Percentiles rank a stretch among this genome's conserved stretches.
These are phyloP conservation scores for Cytospora schulzeri DNA, from an alignment of 2,329 filamentous ascomycete species.

Conservation along the genomic window DNA sequence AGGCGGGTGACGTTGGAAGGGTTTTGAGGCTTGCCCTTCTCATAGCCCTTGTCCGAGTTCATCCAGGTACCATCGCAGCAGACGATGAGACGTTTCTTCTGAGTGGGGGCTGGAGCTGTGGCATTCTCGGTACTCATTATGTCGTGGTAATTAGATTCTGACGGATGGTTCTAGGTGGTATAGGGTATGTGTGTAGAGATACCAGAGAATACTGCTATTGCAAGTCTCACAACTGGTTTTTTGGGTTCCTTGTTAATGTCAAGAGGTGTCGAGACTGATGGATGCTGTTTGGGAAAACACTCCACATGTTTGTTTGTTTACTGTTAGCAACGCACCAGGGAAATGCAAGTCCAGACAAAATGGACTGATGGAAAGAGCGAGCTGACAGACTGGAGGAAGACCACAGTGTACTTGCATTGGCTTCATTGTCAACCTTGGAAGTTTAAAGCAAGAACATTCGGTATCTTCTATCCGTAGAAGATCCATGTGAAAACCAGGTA, in stretches of 20 bases:
- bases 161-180: background rate
- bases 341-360: background rate
- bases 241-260: background rate
- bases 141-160: background rate
- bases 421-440: background rate
- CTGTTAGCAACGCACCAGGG: background rate
- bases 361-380: background rate
- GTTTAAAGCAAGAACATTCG: background rate
- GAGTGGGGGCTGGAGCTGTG: background rate
- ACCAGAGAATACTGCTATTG: background rate
- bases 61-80: conserved; percentile 60
- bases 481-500: background rate
- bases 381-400: background rate
- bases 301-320: background rate
- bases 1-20: conserved; percentile 65
- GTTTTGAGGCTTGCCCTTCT: conserved; percentile 49
- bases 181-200: conserved; percentile 12
- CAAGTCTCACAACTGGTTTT: background rate
- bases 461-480: background rate
- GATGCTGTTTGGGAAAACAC: background rate
- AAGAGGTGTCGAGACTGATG: background rate
- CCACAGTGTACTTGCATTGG: background rate
- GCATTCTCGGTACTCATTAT: conserved; percentile 1
- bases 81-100: conserved; percentile 51
- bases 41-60: conserved; percentile 52